A percentile compares a stretch with the other conserved stretches of the same genome.
These are phyloP conservation scores for Lentinula novae-zelandiae DNA, from an alignment of 1,284 basidiomycete genomes.

Conservation along the genomic window DNA sequence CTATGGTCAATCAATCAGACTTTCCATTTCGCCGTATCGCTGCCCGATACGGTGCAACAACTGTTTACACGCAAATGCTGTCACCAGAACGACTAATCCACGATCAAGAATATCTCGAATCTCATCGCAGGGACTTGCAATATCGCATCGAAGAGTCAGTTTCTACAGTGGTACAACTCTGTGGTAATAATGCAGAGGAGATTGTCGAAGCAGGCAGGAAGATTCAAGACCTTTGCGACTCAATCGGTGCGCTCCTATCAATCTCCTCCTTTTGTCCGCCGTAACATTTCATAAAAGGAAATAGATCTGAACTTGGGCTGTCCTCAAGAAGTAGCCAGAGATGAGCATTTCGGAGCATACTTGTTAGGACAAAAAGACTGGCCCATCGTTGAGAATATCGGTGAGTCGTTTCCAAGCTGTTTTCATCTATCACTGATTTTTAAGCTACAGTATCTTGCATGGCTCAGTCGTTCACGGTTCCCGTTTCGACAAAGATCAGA, in stretches of 20 bases:
- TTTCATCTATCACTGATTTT: too few relatives aligned
- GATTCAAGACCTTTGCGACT: conserved; percentile 57
- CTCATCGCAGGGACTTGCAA: conserved; percentile 49
- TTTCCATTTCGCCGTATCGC: conserved; percentile 63
- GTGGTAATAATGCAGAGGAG: conserved; percentile 59
- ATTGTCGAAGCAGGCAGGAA: conserved; percentile 56
- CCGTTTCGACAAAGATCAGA: conserved; percentile 63
- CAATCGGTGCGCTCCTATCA: conserved; percentile 48
- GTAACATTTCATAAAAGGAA: conserved; percentile 15
- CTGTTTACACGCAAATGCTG: conserved; percentile 73
- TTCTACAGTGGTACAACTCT: conserved; percentile 59
- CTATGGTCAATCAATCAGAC: conserved; percentile 75
- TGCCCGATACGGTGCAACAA: conserved; percentile 54
- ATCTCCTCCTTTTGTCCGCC: background rate
- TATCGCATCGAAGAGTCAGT: background rate
- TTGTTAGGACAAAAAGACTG: conserved; percentile 67
- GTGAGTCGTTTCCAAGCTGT: conserved; percentile 29
- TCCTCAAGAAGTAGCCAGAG: conserved; percentile 65
- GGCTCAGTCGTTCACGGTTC: conserved; percentile 53
- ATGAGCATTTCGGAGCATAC: conserved; percentile 72
- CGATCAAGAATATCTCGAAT: conserved; percentile 58
- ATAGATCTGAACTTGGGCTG: conserved; percentile 58
- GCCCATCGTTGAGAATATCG: conserved; percentile 60
- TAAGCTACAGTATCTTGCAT: conserved; percentile 61
- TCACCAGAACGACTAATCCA: conserved; percentile 52